Percentiles rank a stretch among this genome's conserved stretches.
Evolutionary conservation across 2,329 filamentous ascomycete species (phyloP).

Genomic region (Tolypocladium capitatum): DNA sequence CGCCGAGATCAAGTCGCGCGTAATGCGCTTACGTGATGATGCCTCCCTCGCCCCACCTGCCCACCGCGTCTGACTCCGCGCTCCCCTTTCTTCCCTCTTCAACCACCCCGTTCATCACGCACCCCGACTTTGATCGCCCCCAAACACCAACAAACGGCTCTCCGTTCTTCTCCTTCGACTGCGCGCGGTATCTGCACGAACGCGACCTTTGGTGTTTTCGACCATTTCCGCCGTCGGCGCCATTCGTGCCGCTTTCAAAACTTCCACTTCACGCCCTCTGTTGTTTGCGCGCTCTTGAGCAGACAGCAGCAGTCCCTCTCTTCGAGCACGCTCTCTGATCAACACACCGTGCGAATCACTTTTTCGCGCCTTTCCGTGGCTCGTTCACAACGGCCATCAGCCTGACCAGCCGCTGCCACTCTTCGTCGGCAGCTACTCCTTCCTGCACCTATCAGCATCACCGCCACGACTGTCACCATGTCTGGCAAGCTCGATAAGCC

Average conservation of each 20-base stretch:
- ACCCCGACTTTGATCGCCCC: background rate
- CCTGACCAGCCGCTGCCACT: background rate
- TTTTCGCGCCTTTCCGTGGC: background rate
- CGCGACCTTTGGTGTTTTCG: background rate
- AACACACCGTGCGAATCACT: background rate
- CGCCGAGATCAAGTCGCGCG: too few species aligned
- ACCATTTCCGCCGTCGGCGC: background rate
- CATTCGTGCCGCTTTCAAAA: background rate
- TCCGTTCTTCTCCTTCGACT: background rate
- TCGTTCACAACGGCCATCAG: background rate
- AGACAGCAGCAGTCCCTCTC: background rate
- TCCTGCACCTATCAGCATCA: conserved; percentile 9
- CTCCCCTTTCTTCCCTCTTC: background rate
- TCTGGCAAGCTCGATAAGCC: conserved; percentile 93
- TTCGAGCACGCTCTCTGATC: background rate
- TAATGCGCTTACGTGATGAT: background rate
- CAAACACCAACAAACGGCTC: background rate
- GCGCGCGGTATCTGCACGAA: background rate
- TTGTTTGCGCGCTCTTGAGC: background rate
- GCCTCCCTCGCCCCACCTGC: background rate
- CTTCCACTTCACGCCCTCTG: background rate
- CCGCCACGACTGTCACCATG: conserved; percentile 42
- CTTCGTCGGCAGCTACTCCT: background rate
- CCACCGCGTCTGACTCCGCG: background rate
- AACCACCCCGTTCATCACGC: background rate